phyloP scores from a whole-genome alignment of 306 rosid genomes.

The Prunus armeniaca region DNA sequence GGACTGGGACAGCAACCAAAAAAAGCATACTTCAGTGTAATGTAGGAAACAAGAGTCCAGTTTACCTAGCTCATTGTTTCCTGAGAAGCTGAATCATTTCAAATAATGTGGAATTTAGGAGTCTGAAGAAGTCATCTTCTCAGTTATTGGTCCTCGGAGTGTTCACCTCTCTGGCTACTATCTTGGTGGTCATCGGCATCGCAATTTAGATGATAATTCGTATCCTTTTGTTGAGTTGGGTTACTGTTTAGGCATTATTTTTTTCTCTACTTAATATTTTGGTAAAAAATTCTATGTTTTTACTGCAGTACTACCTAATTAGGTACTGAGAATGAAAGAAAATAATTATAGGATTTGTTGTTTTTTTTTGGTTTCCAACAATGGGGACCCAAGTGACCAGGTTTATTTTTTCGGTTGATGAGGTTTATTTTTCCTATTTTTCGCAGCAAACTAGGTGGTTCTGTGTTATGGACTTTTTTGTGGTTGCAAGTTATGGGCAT shows the following conservation, averaged over 20 bases:
- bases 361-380: background rate
- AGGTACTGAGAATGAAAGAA: background rate
- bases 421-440: background rate
- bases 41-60: slow-evolving; percentile 76
- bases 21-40: slow-evolving; percentile 87
- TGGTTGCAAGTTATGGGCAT: background rate
- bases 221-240: slow-evolving; percentile 46
- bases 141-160: slow-evolving; percentile 83
- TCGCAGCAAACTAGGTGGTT: background rate
- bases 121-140: slow-evolving; percentile 68
- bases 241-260: background rate
- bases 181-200: slow-evolving; percentile 25
- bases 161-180: slow-evolving; percentile 80
- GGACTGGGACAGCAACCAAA: slow-evolving; percentile 49
- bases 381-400: background rate
- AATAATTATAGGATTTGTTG: background rate
- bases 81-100: slow-evolving; percentile 70
- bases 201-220: slow-evolving; percentile 41
- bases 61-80: slow-evolving; percentile 69
- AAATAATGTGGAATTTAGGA: slow-evolving; percentile 78
- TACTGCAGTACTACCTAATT: background rate
- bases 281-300: background rate
- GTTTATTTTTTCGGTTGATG: background rate
- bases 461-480: background rate
- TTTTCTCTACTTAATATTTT: background rate